These are phyloP conservation scores for Cudoniella acicularis DNA, from an alignment of 495 filamentous ascomycete genomes.

Conservation along the genomic window DNA sequence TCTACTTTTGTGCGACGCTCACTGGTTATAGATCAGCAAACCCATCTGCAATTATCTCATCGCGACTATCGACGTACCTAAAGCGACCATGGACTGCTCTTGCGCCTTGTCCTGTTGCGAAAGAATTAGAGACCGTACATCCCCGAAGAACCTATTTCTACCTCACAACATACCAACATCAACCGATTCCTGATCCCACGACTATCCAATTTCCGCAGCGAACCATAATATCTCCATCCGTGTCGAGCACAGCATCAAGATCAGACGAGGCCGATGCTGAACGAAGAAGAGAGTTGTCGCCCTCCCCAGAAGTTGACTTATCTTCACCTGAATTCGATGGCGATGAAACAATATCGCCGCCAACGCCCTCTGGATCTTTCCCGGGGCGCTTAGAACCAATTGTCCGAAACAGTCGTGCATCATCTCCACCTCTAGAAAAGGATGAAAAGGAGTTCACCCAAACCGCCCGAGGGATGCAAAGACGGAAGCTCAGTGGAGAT, in stretches of 20 bases:
- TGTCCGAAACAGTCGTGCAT: conserved; percentile 56
- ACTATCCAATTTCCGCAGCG: conserved; percentile 35
- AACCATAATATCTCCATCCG: conserved; percentile 74
- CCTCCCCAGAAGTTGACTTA: conserved; percentile 90
- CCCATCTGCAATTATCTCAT: conserved; percentile 90
- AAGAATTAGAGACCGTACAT: conserved; percentile 87
- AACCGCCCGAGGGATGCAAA: conserved; percentile 82
- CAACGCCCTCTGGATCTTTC: conserved; percentile 56
- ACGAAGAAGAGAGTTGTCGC: conserved; percentile 71
- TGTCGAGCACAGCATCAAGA: conserved; percentile 66
- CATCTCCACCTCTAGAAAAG: conserved; percentile 84
- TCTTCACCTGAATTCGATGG: conserved; percentile 78
- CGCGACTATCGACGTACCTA: conserved; percentile 82
- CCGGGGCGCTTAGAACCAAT: conserved; percentile 39
- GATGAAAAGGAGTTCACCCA: conserved; percentile 97
- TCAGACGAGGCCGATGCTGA: conserved; percentile 67
- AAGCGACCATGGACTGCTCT: conserved; percentile 82
- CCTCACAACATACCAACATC: conserved; percentile 77
- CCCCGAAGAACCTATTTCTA: conserved; percentile 96
- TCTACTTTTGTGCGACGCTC: background rate
- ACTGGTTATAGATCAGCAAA: conserved; percentile 74
- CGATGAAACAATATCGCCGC: conserved; percentile 47
- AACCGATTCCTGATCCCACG: conserved; percentile 74
- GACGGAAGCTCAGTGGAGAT: conserved; percentile 59
- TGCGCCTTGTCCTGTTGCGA: conserved; percentile 82